Evolutionary conservation across 441 rosid species (phyloP).

Genomic region (Croton setiger): DNA sequence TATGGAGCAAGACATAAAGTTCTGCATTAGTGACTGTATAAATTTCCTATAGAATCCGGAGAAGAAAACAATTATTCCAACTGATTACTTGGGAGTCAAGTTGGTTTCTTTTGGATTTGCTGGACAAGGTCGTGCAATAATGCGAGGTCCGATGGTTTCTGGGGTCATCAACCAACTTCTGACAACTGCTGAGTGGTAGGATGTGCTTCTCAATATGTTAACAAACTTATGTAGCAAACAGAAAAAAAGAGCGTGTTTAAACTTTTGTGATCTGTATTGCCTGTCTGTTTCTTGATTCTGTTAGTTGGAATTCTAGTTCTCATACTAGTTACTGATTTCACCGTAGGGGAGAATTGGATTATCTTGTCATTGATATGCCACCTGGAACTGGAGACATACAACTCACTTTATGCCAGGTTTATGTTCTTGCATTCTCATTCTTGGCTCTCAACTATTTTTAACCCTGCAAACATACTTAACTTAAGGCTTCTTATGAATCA

Average conservation of each 20-base stretch:
- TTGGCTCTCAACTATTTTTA: conserved; percentile 9
- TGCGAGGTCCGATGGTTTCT: conserved; percentile 99
- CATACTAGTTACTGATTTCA: not conserved
- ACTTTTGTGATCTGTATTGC: not conserved
- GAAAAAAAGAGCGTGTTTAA: not conserved
- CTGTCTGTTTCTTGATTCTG: conserved; percentile 1
- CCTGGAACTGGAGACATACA: conserved; percentile 99
- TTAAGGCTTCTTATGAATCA: not conserved
- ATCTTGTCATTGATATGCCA: conserved; percentile 97
- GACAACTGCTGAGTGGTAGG: conserved; percentile 90
- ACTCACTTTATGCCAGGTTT: conserved; percentile 93
- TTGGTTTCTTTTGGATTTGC: conserved; percentile 94
- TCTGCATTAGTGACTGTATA: conserved; percentile 23
- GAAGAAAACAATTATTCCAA: conserved; percentile 80
- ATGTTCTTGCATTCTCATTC: conserved; percentile 4
- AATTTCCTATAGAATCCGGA: conserved; percentile 67
- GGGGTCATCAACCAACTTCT: conserved; percentile 95
- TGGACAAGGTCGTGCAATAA: conserved; percentile 95
- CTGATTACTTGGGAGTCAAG: conserved; percentile 91
- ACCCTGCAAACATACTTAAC: not conserved
- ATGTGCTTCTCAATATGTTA: conserved; percentile 19
- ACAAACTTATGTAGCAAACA: conserved; percentile 2
- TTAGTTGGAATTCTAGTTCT: not conserved
- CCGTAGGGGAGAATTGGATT: conserved; percentile 96
- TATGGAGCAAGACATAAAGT: conserved; percentile 8